Conservation (phyloP, 2,329 filamentous ascomycete species). For the Rugonectria rugulosa region DNA sequence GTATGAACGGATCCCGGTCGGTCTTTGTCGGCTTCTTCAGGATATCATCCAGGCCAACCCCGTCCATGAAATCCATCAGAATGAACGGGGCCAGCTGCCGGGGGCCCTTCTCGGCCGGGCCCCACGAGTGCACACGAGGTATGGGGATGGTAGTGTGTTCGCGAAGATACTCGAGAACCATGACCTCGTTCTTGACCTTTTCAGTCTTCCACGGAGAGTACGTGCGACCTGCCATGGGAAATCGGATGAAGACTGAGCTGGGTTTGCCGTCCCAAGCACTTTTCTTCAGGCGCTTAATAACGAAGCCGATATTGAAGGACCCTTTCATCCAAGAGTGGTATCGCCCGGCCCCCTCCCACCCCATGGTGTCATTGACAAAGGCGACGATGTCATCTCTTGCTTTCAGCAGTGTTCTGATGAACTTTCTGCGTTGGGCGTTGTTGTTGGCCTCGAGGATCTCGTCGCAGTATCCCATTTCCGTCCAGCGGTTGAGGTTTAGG, state of each 20-base stretch:
- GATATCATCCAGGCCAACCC: slow-evolving; percentile 28
- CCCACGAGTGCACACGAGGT: slow-evolving; percentile 37
- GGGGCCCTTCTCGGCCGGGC: slow-evolving; percentile 40
- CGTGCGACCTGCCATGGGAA: slow-evolving; percentile 36
- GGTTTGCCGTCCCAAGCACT: slow-evolving; percentile 23
- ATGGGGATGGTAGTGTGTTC: slow-evolving; percentile 43
- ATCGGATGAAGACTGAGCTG: slow-evolving; percentile 32
- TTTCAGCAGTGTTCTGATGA: slow-evolving; percentile 1
- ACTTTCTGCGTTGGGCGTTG: not conserved
- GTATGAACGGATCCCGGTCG: slow-evolving; percentile 31
- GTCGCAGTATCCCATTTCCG: slow-evolving; percentile 7
- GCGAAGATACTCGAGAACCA: slow-evolving; percentile 37
- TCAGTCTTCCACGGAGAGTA: slow-evolving; percentile 35
- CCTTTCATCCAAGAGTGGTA: slow-evolving; percentile 26
- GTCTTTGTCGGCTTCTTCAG: slow-evolving; percentile 36
- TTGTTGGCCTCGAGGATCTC: slow-evolving; percentile 1
- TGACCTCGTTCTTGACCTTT: slow-evolving; percentile 43
- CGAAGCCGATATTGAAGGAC: slow-evolving; percentile 41
- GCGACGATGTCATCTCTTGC: slow-evolving; percentile 9
- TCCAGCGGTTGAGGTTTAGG: no score
- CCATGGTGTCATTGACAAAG: slow-evolving; percentile 5
- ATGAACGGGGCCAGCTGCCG: slow-evolving; percentile 43
- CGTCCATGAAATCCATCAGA: slow-evolving; percentile 43
- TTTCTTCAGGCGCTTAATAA: slow-evolving; percentile 28
- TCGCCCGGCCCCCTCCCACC: not conserved